Evolutionary conservation across 2,329 filamentous ascomycete genomes (phyloP).

Genomic region (Fusarium decemcellulare): DNA sequence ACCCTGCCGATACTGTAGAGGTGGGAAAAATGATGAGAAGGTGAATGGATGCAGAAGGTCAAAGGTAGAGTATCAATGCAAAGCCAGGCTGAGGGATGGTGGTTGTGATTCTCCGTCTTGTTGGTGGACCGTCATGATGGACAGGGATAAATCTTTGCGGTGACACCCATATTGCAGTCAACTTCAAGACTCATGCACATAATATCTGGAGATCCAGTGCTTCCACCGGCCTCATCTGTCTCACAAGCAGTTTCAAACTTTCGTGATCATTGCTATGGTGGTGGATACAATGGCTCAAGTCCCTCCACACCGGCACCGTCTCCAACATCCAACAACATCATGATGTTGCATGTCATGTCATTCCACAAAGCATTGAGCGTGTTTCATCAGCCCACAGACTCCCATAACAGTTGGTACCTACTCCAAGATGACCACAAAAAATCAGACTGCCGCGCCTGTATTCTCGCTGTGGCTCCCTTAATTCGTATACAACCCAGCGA

Average conservation of each 20-base stretch:
- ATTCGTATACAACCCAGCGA: not conserved
- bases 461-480: not conserved
- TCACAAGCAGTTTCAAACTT: slow-evolving; percentile 9
- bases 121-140: not conserved
- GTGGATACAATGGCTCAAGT: not conserved
- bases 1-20: not conserved
- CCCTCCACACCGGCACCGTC: not conserved
- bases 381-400: slow-evolving; percentile 5
- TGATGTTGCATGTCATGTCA: slow-evolving; percentile 2
- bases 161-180: no score
- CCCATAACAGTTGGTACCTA: not conserved
- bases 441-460: not conserved
- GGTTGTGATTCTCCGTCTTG: not conserved
- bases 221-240: not conserved
- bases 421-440: not conserved
- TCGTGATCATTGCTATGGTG: not conserved
- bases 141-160: not conserved
- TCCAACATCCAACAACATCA: not conserved
- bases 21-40: not conserved
- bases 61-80: not conserved
- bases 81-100: not conserved
- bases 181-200: no score
- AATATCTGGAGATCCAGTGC: no score
- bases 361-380: slow-evolving; percentile 6
- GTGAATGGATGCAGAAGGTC: not conserved